Percentiles rank a stretch among this genome's conserved stretches.
Conservation (phyloP, 2,329 filamentous ascomycete species). For the Pestalotiopsis sp. region DNA sequence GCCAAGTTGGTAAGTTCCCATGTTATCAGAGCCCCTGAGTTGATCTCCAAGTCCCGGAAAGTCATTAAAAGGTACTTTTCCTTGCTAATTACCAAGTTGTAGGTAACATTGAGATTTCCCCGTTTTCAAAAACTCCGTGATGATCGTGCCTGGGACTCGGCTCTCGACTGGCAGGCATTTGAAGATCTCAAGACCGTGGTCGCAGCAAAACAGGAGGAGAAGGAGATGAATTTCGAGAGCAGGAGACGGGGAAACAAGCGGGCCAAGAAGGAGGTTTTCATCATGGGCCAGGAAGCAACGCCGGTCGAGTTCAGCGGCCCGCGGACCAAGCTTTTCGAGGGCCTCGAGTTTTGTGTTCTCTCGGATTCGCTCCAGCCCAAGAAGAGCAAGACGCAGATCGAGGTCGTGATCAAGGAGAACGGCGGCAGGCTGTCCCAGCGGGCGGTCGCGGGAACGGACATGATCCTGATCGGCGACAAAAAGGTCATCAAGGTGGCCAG, state of each 20-base stretch:
- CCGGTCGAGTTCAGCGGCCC: constrained; percentile 53
- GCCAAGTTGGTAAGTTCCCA: constrained; percentile 52
- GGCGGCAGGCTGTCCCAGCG: constrained; percentile 81
- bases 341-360: constrained; percentile 80
- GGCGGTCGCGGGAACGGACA: constrained; percentile 60
- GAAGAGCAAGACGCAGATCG: constrained; percentile 77
- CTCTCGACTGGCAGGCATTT: constrained; percentile 79
- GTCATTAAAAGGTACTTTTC: too few relatives aligned
- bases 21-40: background rate
- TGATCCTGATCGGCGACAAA: constrained; percentile 79
- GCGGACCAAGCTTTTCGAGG: constrained; percentile 69
- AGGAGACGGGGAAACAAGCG: constrained; percentile 58
- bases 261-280: constrained; percentile 68
- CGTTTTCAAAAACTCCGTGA: constrained; percentile 79
- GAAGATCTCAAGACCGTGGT: constrained; percentile 67
- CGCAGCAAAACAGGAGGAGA: constrained; percentile 72
- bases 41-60: background rate
- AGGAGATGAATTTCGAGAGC: constrained; percentile 75
- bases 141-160: constrained; percentile 84
- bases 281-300: constrained; percentile 68
- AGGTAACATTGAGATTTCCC: constrained; percentile 81
- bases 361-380: constrained; percentile 75
- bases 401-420: constrained; percentile 78
- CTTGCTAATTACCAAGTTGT: background rate
- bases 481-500: constrained; percentile 81